Evolutionary conservation across 108 stramenopile species (phyloP), one percentile per base, ranked within the genome.

Genomic region (Stephanodiscus triporus): DNA sequence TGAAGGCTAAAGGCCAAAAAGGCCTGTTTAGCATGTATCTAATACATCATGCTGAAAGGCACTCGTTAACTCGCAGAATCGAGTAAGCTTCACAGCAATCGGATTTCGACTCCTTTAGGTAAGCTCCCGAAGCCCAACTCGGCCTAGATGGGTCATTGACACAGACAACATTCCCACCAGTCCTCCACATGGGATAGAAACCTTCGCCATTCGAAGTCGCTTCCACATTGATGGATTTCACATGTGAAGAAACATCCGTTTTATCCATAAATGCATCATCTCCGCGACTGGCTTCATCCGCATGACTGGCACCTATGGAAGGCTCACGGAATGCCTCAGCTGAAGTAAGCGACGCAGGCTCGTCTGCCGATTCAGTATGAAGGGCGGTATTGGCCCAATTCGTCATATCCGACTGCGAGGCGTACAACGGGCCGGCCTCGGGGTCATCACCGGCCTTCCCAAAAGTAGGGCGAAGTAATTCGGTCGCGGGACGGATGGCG

Each of bases 81-180:
- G 70, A 80, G 57, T 70, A 80, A 37, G 72, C 22, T 47, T 74
- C 55, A 36, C 79, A 80, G 47, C 79, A 80, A 36, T 74, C 72
- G 22, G 27, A 26, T 57, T 74, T 80, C n/a, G 73, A 69, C 37
- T 74, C 59, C 30, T 80, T 80, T 0, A 80, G 55, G 20, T 80
- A 80, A 0, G 73, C 67, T 24, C 79, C 79, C 57, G 55, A 56
- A 17, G 73, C 79, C 79, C 79, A 80, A 59, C 36, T 73, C 43
- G 79, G 79, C 23, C 72, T 72, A 16, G 17, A 9, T 30, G 29
- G 7, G 23, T 57, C 58, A 54, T 68, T 63, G 23, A 72, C 37
- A 23, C 79, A 80, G 17, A 24, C 24, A 30, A 56, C 40, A 38
- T 26, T 20, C 8, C 79, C 79, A 48, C 50, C 59, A 8, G 49